These are phyloP conservation scores for Limonium bicolor DNA, from an alignment of 148 eudicot species.

Conservation along the genomic window DNA sequence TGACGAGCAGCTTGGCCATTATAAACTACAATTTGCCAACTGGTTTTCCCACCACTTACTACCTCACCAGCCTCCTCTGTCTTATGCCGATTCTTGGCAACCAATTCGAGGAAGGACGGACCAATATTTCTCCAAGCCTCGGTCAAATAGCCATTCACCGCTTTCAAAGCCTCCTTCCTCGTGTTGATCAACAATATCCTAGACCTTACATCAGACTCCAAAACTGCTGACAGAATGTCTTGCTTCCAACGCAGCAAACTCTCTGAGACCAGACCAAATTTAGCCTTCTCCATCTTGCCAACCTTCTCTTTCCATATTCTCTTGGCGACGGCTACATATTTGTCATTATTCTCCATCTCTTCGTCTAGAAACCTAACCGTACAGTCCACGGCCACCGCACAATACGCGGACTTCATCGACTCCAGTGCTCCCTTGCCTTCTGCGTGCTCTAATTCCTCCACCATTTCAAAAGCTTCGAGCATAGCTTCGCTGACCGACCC, in stretches of 20 bases:
- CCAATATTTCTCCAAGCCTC: constrained; percentile 47
- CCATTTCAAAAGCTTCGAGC: constrained; percentile 28
- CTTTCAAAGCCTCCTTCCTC: constrained; percentile 31
- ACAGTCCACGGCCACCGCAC: constrained; percentile 46
- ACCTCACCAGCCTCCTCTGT: constrained; percentile 5
- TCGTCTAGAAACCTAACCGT: constrained; percentile 29
- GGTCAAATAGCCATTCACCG: constrained; percentile 22
- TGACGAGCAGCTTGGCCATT: too few relatives aligned
- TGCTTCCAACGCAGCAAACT: constrained; percentile 26
- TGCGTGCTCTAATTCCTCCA: constrained; percentile 23
- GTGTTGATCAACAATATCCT: constrained; percentile 21
- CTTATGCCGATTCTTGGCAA: constrained; percentile 11
- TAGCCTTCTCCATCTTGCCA: constrained; percentile 12
- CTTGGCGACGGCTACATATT: constrained; percentile 33
- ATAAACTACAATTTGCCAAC: too few relatives aligned
- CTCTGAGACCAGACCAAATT: constrained; percentile 27
- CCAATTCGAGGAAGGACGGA: constrained; percentile 43
- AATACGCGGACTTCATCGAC: constrained; percentile 42
- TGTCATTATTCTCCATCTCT: constrained; percentile 9
- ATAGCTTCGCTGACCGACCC: constrained; percentile 17
- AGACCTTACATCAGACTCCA: constrained; percentile 21
- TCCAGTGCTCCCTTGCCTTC: constrained; percentile 13
- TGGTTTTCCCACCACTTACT: not conserved
- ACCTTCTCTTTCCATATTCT: constrained; percentile 45
- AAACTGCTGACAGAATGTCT: constrained; percentile 38